These are phyloP conservation scores for Tolypocladium inflatum DNA, from an alignment of 2,329 filamentous ascomycete species.

Conservation along the genomic window DNA sequence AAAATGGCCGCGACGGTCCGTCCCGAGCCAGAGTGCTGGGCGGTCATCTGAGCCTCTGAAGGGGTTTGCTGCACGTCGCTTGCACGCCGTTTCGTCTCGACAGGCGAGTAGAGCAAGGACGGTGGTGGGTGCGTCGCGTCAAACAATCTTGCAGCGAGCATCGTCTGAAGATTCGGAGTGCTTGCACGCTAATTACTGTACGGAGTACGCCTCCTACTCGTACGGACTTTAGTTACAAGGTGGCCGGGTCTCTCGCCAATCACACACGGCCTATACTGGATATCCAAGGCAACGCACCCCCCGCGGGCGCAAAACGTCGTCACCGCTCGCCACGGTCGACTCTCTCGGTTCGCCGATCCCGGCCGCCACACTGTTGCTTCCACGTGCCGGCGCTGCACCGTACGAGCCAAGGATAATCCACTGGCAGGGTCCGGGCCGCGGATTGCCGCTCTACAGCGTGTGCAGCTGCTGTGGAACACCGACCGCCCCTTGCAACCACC, in stretches of 20 bases:
- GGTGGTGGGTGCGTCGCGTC: no score
- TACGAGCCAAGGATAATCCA: not conserved
- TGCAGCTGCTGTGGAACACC: not conserved
- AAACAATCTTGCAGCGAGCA: not conserved
- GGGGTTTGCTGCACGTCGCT: no score
- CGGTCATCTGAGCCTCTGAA: no score
- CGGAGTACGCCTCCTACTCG: no score
- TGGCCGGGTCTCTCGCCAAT: no score
- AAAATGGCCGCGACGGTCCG: not conserved
- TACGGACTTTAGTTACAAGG: no score
- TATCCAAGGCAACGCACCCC: not conserved
- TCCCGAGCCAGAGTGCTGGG: no score
- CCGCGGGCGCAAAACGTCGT: not conserved
- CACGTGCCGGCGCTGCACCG: not conserved
- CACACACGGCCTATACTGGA: not conserved
- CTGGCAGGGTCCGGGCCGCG: not conserved
- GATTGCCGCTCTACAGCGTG: not conserved
- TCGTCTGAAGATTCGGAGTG: not conserved
- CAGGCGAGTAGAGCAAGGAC: not conserved
- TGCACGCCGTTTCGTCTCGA: not conserved
- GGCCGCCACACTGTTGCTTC: not conserved
- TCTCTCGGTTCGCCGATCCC: not conserved
- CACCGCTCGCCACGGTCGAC: not conserved
- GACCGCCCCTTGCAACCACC: not conserved
- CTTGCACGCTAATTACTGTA: no score